These are phyloP conservation scores for Tanacetum coccineum DNA, from an alignment of 129 eudicot genomes.

Conservation along the genomic window DNA sequence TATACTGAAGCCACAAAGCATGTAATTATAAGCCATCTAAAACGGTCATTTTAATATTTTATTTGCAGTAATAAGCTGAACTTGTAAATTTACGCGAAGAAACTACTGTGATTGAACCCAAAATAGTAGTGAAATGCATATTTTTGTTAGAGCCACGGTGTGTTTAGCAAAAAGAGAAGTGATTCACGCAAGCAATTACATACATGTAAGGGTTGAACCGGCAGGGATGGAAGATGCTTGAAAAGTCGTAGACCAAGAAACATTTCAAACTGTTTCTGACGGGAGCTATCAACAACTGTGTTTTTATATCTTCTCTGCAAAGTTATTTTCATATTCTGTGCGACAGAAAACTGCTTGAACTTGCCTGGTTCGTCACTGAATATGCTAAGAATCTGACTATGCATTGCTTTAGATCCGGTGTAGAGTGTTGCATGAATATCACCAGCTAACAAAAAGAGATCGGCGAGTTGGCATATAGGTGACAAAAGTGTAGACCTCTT, in stretches of 20 bases:
- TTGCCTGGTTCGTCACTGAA: conserved; percentile 93
- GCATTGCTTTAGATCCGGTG: conserved; percentile 99
- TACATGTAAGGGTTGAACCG: conserved; percentile 68
- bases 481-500: conserved; percentile 88
- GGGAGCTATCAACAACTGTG: conserved; percentile 95
- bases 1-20: conserved; percentile 17
- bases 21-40: conserved; percentile 1
- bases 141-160: too few species aligned
- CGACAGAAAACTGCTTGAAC: conserved; percentile 91
- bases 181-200: conserved; percentile 27
- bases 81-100: neutral
- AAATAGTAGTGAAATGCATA: neutral
- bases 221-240: conserved; percentile 87
- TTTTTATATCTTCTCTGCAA: conserved; percentile 97
- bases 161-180: conserved; percentile 4
- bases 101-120: conserved; percentile 12
- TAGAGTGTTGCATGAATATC: conserved; percentile 96
- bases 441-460: conserved; percentile 79
- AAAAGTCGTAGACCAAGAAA: conserved; percentile 84
- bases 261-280: conserved; percentile 96
- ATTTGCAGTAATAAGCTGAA: neutral
- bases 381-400: conserved; percentile 93
- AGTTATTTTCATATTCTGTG: conserved; percentile 94
- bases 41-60: conserved; percentile 14
- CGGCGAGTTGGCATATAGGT: conserved; percentile 75